Conservation (phyloP, 1,284 basidiomycete species). For the Cryptococcus sp. region DNA sequence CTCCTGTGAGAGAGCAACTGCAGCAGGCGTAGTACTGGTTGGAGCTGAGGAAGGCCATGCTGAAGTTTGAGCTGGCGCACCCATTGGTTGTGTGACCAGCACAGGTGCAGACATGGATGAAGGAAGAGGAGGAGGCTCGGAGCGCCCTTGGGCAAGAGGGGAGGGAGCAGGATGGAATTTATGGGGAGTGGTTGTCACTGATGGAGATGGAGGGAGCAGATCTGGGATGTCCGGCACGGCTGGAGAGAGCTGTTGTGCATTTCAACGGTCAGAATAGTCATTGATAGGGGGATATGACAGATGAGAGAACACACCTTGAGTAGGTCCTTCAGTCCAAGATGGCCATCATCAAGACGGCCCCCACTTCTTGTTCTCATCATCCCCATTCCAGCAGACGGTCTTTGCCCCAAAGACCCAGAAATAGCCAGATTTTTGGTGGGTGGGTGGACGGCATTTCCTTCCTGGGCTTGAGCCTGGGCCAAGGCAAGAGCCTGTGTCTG, state of each 20-base stretch:
- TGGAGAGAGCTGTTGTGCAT: slow-evolving; percentile 34
- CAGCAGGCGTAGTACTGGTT: background rate
- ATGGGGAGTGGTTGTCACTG: slow-evolving; percentile 45
- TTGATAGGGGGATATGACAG: background rate
- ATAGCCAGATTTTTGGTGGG: slow-evolving; percentile 27
- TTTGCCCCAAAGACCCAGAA: slow-evolving; percentile 17
- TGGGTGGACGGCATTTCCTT: slow-evolving; percentile 7
- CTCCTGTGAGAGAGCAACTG: background rate
- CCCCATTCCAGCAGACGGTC: slow-evolving; percentile 17
- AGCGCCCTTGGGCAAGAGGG: slow-evolving; percentile 35
- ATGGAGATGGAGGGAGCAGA: slow-evolving; percentile 72
- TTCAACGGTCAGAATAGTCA: too few species aligned
- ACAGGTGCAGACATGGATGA: background rate
- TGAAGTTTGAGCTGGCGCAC: background rate
- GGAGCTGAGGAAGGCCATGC: background rate
- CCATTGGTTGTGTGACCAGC: background rate
- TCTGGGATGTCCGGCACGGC: slow-evolving; percentile 53
- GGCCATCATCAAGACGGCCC: slow-evolving; percentile 32
- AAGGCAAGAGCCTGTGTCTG: slow-evolving; percentile 31
- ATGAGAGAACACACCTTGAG: slow-evolving; percentile 35
- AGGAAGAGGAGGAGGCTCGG: slow-evolving; percentile 10
- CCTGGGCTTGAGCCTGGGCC: slow-evolving; percentile 22
- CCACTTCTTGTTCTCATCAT: slow-evolving; percentile 44
- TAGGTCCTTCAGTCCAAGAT: slow-evolving; percentile 40
- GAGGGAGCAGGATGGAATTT: slow-evolving; percentile 52